Percentiles rank a stretch among this genome's conserved stretches.
phyloP scores from a whole-genome alignment of 129 eudicot genomes.

The Escallonia rubra region DNA sequence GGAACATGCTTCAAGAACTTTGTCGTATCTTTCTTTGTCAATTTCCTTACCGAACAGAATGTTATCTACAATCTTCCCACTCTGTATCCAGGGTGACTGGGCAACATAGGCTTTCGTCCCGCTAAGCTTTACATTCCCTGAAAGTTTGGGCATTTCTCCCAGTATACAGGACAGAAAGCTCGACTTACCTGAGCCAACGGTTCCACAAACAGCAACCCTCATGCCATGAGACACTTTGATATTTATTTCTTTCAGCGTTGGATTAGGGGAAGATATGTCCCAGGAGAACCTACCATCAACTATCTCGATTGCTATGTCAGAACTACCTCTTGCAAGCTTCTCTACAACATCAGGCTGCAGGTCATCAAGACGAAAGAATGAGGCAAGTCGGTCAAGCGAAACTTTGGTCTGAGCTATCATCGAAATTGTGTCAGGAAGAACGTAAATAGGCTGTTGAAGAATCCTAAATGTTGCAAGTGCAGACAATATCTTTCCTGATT shows the following conservation, averaged over 20 bases:
- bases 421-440: constrained; percentile 75
- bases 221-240: constrained; percentile 55
- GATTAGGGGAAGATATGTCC: constrained; percentile 45
- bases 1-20: constrained; percentile 82
- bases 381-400: constrained; percentile 79
- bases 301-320: constrained; percentile 52
- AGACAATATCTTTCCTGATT: constrained; percentile 75
- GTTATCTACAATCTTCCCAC: constrained; percentile 80
- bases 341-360: constrained; percentile 49
- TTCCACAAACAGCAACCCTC: constrained; percentile 89
- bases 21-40: constrained; percentile 49
- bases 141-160: constrained; percentile 74
- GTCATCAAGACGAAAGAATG: constrained; percentile 65
- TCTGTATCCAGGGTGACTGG: constrained; percentile 95
- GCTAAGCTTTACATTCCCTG: constrained; percentile 52
- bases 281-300: constrained; percentile 62
- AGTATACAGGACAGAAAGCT: constrained; percentile 74
- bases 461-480: constrained; percentile 82
- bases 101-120: constrained; percentile 87
- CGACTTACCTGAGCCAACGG: constrained; percentile 90
- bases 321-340: constrained; percentile 38
- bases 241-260: constrained; percentile 50
- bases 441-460: constrained; percentile 81
- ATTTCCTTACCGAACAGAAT: constrained; percentile 74
- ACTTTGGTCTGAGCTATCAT: constrained; percentile 82